Conservation (phyloP, 225 moss, liverwort and hornwort genomes). For the Thuidium tamariscinum region DNA sequence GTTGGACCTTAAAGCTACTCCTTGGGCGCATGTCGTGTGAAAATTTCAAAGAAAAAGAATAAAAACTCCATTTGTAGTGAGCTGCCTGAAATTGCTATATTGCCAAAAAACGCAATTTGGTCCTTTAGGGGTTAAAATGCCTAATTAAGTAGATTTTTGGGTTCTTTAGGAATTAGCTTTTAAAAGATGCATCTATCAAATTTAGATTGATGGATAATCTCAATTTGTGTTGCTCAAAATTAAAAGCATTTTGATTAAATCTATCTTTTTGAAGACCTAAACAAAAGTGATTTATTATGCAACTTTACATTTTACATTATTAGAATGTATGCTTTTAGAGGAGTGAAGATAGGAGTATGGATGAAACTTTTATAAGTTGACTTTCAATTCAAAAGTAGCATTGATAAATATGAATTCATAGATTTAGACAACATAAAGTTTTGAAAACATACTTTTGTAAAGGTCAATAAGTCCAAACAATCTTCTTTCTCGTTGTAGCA, state of each 20-base stretch:
- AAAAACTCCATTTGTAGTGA: too few relatives aligned
- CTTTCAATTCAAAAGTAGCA: background rate
- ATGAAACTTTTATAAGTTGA: background rate
- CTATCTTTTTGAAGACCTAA: too few relatives aligned
- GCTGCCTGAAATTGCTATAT: too few relatives aligned
- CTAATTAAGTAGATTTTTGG: too few relatives aligned
- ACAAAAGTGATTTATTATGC: too few relatives aligned
- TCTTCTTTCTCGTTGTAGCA: background rate
- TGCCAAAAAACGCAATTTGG: too few relatives aligned
- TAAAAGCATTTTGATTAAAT: too few relatives aligned
- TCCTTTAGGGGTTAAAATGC: too few relatives aligned
- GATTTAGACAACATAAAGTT: background rate
- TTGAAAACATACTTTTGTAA: background rate
- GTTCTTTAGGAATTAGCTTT: background rate
- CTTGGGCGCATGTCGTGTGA: too few relatives aligned
- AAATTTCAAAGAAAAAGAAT: too few relatives aligned
- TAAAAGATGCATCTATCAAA: background rate
- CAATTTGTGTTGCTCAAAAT: background rate
- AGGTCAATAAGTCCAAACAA: too few relatives aligned
- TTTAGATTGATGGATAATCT: background rate
- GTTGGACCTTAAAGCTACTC: too few relatives aligned
- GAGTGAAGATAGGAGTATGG: background rate
- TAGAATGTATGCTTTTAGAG: background rate
- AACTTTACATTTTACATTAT: background rate
- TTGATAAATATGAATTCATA: background rate